Evolutionary conservation across 2,329 filamentous ascomycete genomes (phyloP), one percentile per base, ranked within the genome.

Genomic region (Colletotrichum godetiae): DNA sequence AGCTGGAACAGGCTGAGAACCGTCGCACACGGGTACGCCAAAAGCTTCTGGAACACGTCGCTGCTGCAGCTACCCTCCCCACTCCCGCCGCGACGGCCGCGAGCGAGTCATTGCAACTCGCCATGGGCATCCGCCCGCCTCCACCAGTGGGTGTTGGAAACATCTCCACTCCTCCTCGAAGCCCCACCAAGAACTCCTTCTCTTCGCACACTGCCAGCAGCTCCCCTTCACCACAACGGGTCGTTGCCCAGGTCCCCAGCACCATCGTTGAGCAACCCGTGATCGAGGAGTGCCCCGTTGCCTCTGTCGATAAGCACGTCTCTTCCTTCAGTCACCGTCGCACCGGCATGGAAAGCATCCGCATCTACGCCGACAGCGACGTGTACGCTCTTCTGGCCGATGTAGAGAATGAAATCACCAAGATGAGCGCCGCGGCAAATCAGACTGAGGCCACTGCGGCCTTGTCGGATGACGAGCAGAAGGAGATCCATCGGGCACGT

Each of bases 1-100:
- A 95, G 83, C 88, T 95, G n/a, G 94, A 95, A 79, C 89, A 92
- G 75, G 92, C 93, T 11, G 94, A 96, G 81, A 94, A 95, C 79
- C 88, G 94, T 78, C 91, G 93, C 53, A 92, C 91, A 19, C 88
- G 92, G 7, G 91, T 96, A 57, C 89, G 93, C 49, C 93, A 95
- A 80, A 96, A 95, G 86, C 86, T 96, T 13, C 88, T 96, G 4
- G 93, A 96, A 82, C 94, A 96, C 78, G 91, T 95, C 65, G 93
- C 94, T 59, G 94, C 93, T 19, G 92, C 93, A 2, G 84, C 90
- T 64, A 89, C 89, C 7, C 84, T 93, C 13, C 81, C 84, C 37
- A 61, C 79, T 15, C 77, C 79, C 12, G 74, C 76, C 57, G 74
- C 76, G 65, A 76, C 80, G 10, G 79, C 80, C 27, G 78, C 81